phyloP scores from a whole-genome alignment of 352 stramenopile species.

The Pythium brachiatum region DNA sequence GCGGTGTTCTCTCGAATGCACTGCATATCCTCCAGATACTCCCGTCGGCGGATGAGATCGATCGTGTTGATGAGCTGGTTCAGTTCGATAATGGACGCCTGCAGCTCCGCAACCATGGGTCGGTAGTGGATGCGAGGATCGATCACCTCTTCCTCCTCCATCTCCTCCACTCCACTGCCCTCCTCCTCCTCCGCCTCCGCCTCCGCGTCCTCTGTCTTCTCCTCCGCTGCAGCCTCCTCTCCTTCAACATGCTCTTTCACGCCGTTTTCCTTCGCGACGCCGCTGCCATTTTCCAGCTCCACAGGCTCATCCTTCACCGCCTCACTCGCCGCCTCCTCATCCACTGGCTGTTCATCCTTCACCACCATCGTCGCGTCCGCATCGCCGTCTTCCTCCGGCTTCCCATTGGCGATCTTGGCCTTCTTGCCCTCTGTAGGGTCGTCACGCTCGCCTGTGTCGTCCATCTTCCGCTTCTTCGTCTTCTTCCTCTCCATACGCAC shows the following conservation, averaged over 20 bases:
- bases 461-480: slow-evolving; percentile 47
- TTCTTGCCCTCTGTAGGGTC: slow-evolving; percentile 26
- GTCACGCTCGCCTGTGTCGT: slow-evolving; percentile 13
- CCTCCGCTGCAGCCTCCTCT: slow-evolving; percentile 1
- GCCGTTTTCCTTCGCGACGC: slow-evolving; percentile 19
- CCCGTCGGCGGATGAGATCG: slow-evolving; percentile 71
- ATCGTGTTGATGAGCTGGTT: slow-evolving; percentile 89
- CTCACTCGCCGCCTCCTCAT: neutral
- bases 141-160: slow-evolving; percentile 69
- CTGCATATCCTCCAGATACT: slow-evolving; percentile 85
- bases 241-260: slow-evolving; percentile 10
- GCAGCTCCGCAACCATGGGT: slow-evolving; percentile 80
- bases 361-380: slow-evolving; percentile 8
- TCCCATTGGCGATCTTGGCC: slow-evolving; percentile 5
- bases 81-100: slow-evolving; percentile 71
- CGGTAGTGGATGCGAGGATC: slow-evolving; percentile 85
- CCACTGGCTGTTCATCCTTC: slow-evolving; percentile 10
- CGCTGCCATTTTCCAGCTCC: slow-evolving; percentile 6
- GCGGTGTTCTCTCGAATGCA: slow-evolving; percentile 86
- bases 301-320: slow-evolving; percentile 1
- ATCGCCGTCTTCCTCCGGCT: neutral
- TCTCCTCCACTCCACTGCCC: slow-evolving; percentile 21
- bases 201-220: slow-evolving; percentile 10
- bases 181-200: slow-evolving; percentile 31
- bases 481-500: slow-evolving; percentile 58